Evolutionary conservation across 495 filamentous ascomycete species (phyloP).

Genomic region (Xylaria acuta): DNA sequence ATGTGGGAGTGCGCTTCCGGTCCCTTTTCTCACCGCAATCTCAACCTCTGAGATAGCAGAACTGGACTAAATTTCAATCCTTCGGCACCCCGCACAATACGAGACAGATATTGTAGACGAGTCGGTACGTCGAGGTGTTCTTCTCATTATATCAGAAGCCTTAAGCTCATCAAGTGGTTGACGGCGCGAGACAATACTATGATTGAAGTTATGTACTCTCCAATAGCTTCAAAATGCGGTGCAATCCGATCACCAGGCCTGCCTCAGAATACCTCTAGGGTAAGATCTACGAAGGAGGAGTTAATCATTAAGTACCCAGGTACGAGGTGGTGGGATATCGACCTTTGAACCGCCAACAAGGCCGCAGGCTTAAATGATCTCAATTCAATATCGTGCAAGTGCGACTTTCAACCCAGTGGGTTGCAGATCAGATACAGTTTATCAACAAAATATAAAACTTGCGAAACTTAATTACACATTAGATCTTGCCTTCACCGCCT

Average conservation of each 20-base stretch:
- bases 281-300: neutral
- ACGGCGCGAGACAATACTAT: neutral
- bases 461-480: conserved; percentile 8
- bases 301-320: no score
- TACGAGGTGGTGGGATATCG: neutral
- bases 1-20: conserved; percentile 3
- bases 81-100: neutral
- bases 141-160: neutral
- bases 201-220: neutral
- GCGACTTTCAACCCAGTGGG: neutral
- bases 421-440: neutral
- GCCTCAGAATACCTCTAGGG: neutral
- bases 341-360: neutral
- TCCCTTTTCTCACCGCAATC: neutral
- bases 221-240: no score
- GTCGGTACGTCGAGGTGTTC: neutral
- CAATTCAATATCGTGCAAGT: neutral
- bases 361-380: neutral
- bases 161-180: neutral
- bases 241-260: neutral
- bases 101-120: neutral
- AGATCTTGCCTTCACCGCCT: neutral
- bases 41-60: neutral
- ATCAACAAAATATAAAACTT: neutral
- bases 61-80: no score